Evolutionary conservation across 768 basidiomycete genomes (phyloP).

Genomic region (Leccinum truebloodii): DNA sequence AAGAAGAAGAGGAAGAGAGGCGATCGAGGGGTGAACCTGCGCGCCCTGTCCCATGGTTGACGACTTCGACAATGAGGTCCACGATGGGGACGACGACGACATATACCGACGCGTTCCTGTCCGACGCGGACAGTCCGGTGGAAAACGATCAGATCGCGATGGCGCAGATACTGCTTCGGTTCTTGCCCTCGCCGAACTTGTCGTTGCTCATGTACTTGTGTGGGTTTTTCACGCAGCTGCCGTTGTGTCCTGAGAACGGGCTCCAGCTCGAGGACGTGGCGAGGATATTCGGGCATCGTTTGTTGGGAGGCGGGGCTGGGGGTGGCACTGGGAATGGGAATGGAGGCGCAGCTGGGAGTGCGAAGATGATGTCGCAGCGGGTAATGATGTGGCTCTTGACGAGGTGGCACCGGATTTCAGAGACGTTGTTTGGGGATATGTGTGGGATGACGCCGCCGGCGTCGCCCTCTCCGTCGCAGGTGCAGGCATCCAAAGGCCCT

Average conservation of each 20-base stretch:
- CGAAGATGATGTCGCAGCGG: conserved; percentile 20
- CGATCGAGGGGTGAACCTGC: conserved; percentile 30
- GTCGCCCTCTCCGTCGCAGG: conserved; percentile 5
- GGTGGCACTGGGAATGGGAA: too few relatives aligned
- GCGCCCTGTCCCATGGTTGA: conserved; percentile 11
- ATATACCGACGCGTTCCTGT: conserved; percentile 17
- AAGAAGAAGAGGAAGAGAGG: conserved; percentile 35
- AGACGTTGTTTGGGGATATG: conserved; percentile 25
- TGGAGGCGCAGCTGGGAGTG: too few relatives aligned
- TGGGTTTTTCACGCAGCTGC: conserved; percentile 52
- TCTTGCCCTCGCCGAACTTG: conserved; percentile 44
- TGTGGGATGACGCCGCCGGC: conserved; percentile 25
- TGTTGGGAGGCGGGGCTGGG: conserved; percentile 28
- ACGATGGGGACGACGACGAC: conserved; percentile 14
- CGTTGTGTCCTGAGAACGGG: conserved; percentile 50
- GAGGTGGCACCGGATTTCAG: conserved; percentile 30
- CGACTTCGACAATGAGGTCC: too few relatives aligned
- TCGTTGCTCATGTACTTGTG: conserved; percentile 47
- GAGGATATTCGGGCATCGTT: conserved; percentile 44
- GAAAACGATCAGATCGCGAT: conserved; percentile 38
- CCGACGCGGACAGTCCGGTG: conserved; percentile 22
- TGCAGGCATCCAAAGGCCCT: too few relatives aligned
- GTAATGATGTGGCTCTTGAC: conserved; percentile 37
- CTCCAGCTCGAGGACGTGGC: conserved; percentile 47
- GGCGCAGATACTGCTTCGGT: conserved; percentile 51